Percentiles rank a stretch among this genome's conserved stretches.
These are phyloP conservation scores for Coemansia sp. DNA, from an alignment of 192 early-diverging fungal genomes.

Conservation along the genomic window DNA sequence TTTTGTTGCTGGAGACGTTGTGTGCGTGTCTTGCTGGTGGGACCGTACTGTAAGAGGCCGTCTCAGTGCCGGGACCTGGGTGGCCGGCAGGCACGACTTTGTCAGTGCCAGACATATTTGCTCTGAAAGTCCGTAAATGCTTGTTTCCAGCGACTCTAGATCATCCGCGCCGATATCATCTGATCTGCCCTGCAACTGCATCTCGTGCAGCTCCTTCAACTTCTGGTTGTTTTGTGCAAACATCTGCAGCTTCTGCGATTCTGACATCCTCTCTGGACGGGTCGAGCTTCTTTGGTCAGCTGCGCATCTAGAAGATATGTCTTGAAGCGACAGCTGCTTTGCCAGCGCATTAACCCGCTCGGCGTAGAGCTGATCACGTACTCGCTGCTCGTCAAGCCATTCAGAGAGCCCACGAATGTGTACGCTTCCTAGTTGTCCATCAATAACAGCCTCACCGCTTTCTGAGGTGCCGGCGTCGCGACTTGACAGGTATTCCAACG, in stretches of 20 bases:
- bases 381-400: constrained; percentile 35
- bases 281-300: neutral
- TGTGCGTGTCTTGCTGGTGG: neutral
- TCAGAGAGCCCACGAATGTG: constrained; percentile 18
- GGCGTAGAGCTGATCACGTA: constrained; percentile 29
- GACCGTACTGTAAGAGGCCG: neutral
- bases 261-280: constrained; percentile 2
- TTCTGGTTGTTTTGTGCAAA: constrained; percentile 12
- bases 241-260: constrained; percentile 7
- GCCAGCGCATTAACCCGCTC: constrained; percentile 35
- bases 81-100: constrained; percentile 15
- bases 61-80: constrained; percentile 21
- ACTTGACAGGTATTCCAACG: constrained; percentile 6
- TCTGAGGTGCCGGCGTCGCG: neutral
- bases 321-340: constrained; percentile 20
- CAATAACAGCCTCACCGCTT: neutral
- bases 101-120: constrained; percentile 29
- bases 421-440: neutral
- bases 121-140: constrained; percentile 26
- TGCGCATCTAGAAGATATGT: constrained; percentile 23
- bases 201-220: constrained; percentile 15
- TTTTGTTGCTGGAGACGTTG: neutral
- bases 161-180: neutral
- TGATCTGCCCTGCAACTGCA: neutral
- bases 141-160: constrained; percentile 6